Evolutionary conservation across 345 rosid species (phyloP).

Genomic region (Ceriops tagal): DNA sequence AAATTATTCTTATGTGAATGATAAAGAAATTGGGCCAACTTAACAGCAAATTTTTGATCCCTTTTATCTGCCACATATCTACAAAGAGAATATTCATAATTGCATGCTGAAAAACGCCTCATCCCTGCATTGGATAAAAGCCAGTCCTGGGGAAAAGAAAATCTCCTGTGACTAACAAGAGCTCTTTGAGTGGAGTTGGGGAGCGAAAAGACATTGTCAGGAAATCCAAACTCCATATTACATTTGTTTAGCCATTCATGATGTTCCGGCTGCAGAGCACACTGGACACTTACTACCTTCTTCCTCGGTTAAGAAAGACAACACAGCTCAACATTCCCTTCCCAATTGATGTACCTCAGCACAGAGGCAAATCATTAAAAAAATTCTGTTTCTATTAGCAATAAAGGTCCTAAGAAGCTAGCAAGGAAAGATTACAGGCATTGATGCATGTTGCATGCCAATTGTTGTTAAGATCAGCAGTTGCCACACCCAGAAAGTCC

Average conservation of each 20-base stretch:
- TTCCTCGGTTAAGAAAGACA: not conserved
- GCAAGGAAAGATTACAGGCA: not conserved
- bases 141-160: not conserved
- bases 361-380: not conserved
- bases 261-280: not conserved
- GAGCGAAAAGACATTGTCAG: constrained; percentile 1
- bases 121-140: not conserved
- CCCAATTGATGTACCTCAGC: not conserved
- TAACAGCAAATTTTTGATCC: constrained; percentile 5
- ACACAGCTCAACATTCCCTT: constrained; percentile 3
- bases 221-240: constrained; percentile 8
- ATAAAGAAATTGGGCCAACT: constrained; percentile 5
- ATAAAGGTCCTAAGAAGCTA: not conserved
- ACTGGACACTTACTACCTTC: not conserved
- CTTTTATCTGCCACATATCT: not conserved
- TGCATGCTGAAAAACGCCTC: not conserved
- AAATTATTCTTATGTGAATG: not conserved
- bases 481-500: constrained; percentile 1
- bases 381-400: not conserved
- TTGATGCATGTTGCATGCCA: constrained; percentile 5
- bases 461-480: not conserved
- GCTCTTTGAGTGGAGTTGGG: constrained; percentile 1
- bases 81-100: not conserved
- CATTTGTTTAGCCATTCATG: constrained; percentile 9
- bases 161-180: not conserved